Percentiles rank a stretch among this genome's conserved stretches.
phyloP scores from a whole-genome alignment of 129 eudicot genomes.

The Dittrichia graveolens region DNA sequence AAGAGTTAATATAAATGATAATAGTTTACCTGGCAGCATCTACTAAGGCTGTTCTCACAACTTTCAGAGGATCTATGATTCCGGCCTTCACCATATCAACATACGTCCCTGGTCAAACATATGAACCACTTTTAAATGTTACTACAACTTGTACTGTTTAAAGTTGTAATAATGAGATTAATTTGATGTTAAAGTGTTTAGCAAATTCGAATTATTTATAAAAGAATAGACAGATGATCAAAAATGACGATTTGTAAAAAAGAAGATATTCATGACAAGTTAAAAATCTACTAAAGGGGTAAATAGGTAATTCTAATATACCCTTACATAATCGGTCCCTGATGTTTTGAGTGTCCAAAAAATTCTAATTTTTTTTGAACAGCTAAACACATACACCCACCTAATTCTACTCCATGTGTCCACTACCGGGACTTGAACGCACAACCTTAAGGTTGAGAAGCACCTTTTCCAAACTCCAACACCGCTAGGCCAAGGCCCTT shows the following conservation, averaged over 20 bases:
- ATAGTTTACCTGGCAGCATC: slow-evolving; percentile 88
- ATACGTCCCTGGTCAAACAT: slow-evolving; percentile 53
- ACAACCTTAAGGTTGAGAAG: too few relatives aligned
- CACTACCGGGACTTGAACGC: too few relatives aligned
- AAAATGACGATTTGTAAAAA: background rate
- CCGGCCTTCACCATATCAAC: slow-evolving; percentile 90
- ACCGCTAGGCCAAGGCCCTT: too few relatives aligned
- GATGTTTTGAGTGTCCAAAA: too few relatives aligned
- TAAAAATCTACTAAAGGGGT: background rate
- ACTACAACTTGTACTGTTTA: background rate
- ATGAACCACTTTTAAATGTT: background rate
- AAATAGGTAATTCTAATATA: too few relatives aligned
- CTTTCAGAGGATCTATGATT: slow-evolving; percentile 90
- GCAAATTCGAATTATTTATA: background rate
- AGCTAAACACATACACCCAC: too few relatives aligned
- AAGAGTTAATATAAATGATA: too few relatives aligned
- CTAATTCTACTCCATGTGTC: too few relatives aligned
- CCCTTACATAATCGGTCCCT: too few relatives aligned
- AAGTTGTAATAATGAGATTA: background rate
- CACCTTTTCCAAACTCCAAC: too few relatives aligned
- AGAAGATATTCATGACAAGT: background rate
- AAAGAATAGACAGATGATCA: background rate
- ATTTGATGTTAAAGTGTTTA: background rate
- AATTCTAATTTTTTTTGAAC: too few relatives aligned
- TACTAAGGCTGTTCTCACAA: slow-evolving; percentile 82